Conservation (phyloP, 176 grass and related monocot species). For the Coix lacrymajobi region DNA sequence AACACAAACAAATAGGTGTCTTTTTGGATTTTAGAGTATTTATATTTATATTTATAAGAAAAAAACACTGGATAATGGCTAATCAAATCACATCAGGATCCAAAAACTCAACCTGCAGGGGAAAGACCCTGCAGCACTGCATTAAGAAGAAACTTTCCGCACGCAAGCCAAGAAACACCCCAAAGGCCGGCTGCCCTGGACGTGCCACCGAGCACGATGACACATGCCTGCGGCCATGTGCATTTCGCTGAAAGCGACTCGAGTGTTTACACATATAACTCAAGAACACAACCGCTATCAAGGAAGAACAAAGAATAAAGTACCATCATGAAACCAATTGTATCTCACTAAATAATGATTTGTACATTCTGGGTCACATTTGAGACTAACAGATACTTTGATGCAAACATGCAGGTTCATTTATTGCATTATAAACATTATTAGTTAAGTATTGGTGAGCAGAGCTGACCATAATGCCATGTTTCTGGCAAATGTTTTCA, state of each 20-base stretch:
- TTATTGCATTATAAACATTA: constrained; percentile 22
- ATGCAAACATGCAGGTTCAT: constrained; percentile 3
- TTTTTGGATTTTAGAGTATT: constrained; percentile 10
- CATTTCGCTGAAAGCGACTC: not conserved
- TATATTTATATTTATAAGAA: not conserved
- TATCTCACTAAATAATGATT: not conserved
- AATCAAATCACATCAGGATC: constrained; percentile 11
- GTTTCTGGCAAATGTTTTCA: constrained; percentile 92
- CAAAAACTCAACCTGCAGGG: not conserved
- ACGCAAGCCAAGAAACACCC: not conserved
- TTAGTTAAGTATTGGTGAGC: not conserved
- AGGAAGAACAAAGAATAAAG: not conserved
- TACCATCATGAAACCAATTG: constrained; percentile 1
- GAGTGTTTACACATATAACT: not conserved
- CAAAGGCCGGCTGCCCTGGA: not conserved
- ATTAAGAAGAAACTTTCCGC: not conserved
- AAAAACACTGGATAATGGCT: not conserved
- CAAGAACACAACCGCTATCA: not conserved
- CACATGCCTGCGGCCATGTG: not conserved
- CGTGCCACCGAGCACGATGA: not conserved
- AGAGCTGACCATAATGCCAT: constrained; percentile 68
- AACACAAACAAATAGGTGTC: constrained; percentile 1
- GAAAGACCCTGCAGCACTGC: not conserved
- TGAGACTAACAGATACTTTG: not conserved
- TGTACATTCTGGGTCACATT: constrained; percentile 4